Base-by-base conservation (phyloP, 495 filamentous ascomycete genomes). In the Staphylotrichum longicolle region DNA sequence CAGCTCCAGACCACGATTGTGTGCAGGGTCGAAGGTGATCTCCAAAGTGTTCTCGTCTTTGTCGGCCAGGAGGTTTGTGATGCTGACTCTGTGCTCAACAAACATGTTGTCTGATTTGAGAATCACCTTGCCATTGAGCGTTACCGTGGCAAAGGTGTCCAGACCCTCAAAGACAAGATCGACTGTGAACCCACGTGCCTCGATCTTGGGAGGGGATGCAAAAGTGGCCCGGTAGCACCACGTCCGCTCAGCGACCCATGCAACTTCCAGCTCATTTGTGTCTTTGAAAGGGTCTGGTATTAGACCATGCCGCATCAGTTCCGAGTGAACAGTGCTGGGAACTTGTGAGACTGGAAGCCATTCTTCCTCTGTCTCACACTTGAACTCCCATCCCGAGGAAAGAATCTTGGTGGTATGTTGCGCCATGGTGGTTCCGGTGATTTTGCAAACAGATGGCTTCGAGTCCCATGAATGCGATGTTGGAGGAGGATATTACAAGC, bases 21-120 rank as follows among this genome's bases (percentile, higher is more conserved):
- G 71, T 14, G 79, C 76, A 2, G 74, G 72, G 50, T 76, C 72
- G 52, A 83, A 82, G 30, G 66, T 64, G 50, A 83, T 79, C 32
- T 75, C 72, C 27, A 80, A 63, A 6, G 62, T 61, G 44, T 74
- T 74, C 8, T 55, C 45, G 3, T 9, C 20, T 2, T 56, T 59
- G 1, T 62, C 46, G 15, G 58, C 27, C 48, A 72, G 59, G 34
- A 55, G 67, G 20, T 68, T 3, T 30, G 44, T 51, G 50, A 73
- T 32, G 63, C 60, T 32, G 68, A 79, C 56, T 63, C 86, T 81
- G 63, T 88, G 79, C 65, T 54, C 55, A 11, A 69, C 69, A 57
- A 91, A 91, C 89, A 91, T 91, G 67, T 91, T 89, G 35, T 86
- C 80, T 7, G 77, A 78, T 58, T 82, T 71, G 4, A 91, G 70